phyloP scores from a whole-genome alignment of 805 yeast species.

The Cyberlindnera mississippiensis region DNA sequence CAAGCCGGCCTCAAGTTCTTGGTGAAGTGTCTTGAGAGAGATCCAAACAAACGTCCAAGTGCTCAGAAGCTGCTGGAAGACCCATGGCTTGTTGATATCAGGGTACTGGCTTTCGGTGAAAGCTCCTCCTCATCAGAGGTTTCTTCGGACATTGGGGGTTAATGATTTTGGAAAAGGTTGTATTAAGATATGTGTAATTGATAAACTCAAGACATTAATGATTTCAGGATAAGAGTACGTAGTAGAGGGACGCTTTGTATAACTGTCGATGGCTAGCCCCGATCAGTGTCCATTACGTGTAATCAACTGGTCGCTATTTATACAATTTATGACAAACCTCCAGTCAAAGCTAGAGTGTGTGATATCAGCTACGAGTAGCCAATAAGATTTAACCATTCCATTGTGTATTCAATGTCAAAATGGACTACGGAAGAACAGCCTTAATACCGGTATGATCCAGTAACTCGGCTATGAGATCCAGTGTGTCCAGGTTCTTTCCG shows the following conservation, averaged over 20 bases:
- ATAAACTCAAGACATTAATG: neutral
- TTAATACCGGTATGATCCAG: constrained; percentile 10
- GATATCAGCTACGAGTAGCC: too few species aligned
- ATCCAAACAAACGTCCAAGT: constrained; percentile 73
- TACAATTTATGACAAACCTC: too few species aligned
- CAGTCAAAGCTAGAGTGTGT: too few species aligned
- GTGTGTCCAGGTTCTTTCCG: constrained; percentile 55
- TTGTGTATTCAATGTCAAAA: too few species aligned
- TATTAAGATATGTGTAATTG: neutral
- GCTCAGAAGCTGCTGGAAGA: constrained; percentile 84
- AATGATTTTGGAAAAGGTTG: constrained; percentile 1
- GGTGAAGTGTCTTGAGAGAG: constrained; percentile 71
- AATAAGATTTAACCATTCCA: too few species aligned
- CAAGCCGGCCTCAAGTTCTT: constrained; percentile 69
- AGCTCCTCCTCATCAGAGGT: constrained; percentile 26
- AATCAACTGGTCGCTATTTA: too few species aligned
- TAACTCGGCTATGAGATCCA: constrained; percentile 34
- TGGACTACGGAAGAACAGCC: too few species aligned
- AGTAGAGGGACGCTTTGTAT: too few species aligned
- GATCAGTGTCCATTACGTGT: too few species aligned
- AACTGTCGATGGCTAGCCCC: too few species aligned
- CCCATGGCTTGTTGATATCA: constrained; percentile 80
- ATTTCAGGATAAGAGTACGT: too few species aligned
- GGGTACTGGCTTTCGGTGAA: constrained; percentile 64
- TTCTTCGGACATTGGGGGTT: constrained; percentile 23